Conservation (phyloP, 2,329 filamentous ascomycete genomes). For the Aspergillus versicolor region DNA sequence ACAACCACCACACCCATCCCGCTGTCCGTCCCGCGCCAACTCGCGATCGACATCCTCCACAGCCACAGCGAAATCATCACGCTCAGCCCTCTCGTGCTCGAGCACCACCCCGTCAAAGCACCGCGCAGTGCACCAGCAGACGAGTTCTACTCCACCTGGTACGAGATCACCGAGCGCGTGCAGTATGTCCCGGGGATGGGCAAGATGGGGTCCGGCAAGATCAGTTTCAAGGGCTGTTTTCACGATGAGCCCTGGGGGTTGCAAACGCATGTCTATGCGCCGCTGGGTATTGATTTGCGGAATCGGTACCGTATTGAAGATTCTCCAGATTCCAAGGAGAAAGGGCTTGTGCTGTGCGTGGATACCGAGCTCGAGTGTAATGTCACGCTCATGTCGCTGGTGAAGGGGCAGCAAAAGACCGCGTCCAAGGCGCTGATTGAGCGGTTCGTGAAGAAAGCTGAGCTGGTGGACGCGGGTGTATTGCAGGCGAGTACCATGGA, state of each 20-base stretch:
- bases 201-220: slow-evolving; percentile 61
- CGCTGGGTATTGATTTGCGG: slow-evolving; percentile 75
- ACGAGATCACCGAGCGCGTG: slow-evolving; percentile 74
- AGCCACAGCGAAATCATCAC: slow-evolving; percentile 82
- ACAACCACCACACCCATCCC: slow-evolving; percentile 80
- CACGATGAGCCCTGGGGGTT: slow-evolving; percentile 70
- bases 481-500: background rate
- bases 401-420: slow-evolving; percentile 79
- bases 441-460: slow-evolving; percentile 55
- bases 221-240: slow-evolving; percentile 79
- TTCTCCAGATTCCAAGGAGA: slow-evolving; percentile 65
- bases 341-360: slow-evolving; percentile 78
- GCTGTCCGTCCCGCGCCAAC: slow-evolving; percentile 62
- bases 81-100: slow-evolving; percentile 77
- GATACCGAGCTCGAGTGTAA: slow-evolving; percentile 83
- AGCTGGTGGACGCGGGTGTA: slow-evolving; percentile 33
- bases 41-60: slow-evolving; percentile 74
- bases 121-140: slow-evolving; percentile 67
- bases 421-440: slow-evolving; percentile 71
- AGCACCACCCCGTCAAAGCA: slow-evolving; percentile 66
- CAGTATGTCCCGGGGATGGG: slow-evolving; percentile 64
- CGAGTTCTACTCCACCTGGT: slow-evolving; percentile 74
- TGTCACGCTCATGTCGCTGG: slow-evolving; percentile 70
- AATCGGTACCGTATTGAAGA: slow-evolving; percentile 76
- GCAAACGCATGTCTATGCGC: slow-evolving; percentile 81